Evolutionary conservation across 2,329 filamentous ascomycete genomes (phyloP), one percentile per base, ranked within the genome.

Genomic region (Didymella pinodella): DNA sequence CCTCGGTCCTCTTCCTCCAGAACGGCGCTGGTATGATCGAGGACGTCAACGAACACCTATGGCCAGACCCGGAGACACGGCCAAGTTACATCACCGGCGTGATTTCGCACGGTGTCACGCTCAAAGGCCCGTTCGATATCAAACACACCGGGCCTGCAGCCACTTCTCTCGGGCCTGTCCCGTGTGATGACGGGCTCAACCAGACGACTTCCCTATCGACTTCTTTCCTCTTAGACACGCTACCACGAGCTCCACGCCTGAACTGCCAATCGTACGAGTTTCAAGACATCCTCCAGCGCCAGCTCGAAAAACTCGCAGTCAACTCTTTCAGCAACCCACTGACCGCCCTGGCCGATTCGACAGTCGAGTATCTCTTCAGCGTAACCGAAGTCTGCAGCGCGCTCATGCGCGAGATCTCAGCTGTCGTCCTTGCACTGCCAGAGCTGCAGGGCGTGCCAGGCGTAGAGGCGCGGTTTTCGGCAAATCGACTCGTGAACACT

Each of bases 1-100:
- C 90, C 0, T 90, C 91, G 0, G 84, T 97, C 10, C 86, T 90
- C 58, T 85, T 96, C 55, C 76, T 96, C 54, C 89, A 92, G 54
- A 91, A 94, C 61, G 92, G 93, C 0, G 85, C 98, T 76, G 94
- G 95, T 0, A 81, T 92, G 2, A 82, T 92, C n/a, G 93, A 98
- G 48, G 84, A 88, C 49, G 83, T 97, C 41, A 92, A 92, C 67
- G 77, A 83, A 29, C 75, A 83, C 14, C 75, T 96, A 26, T 97
- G 97, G 65, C 83, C 85, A 0, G 84, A 93, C 61, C 82, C 85
- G 0, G 73, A 78, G 0, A 81, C 79, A 0, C 84, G 90, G 26
- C 95, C 95, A 3, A 86, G 85, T 54, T 97, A 96, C 67, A 82
- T 97, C 55, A 76, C 93, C 28, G 92, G 91, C 7, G 81, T 88